Evolutionary conservation across 495 filamentous ascomycete species (phyloP), one percentile per base, ranked within the genome.

Genomic region (Trichoderma parareesei): DNA sequence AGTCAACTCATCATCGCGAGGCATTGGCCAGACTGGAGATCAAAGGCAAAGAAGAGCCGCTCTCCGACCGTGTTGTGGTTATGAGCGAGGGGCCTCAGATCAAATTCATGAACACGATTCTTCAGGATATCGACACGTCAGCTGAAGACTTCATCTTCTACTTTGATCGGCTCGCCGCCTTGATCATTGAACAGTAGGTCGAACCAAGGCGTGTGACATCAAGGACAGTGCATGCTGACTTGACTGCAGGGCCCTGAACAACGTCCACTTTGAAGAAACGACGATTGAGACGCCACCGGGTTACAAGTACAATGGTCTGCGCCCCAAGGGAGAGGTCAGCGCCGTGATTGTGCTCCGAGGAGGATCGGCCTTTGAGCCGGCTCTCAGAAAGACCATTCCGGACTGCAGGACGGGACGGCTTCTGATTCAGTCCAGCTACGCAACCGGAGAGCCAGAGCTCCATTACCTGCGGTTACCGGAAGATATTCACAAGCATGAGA

Each of bases 111-210:
- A 93, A 89, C 74, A 96, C 93, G 0, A 88, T 97, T 61, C 84
- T 98, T 38, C 90, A 93, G 69, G 82, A 91, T 70, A 90, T 89
- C 33, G 82, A 88, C 49, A 93, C 89, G 1, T 77, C 86, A 11
- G 84, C 88, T 48, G 94, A 96, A 67, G 92, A 97, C 67, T 98
- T 97, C 71, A 91, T 96, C 64, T 98, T 97, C 74, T 96, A 97
- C 74, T 97, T 97, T 69, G 90, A 98, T 76, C 86, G 94, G 20
- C 76, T 98, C 43, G 83, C 88, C 3, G 85, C 87, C 1, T 76
- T 97, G n/a, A 79, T 98, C 7, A 85, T 98, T 38, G 92, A 97
- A 73, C 85, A 85, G 86, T 92, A 79, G 68, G 75, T 71, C 18
- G 10, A 6, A 38, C 16, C 27, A 13, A 43, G 2, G 14, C 10